Base-by-base conservation (phyloP, 1,284 basidiomycete species). In the Ceratobasidium sp. region DNA sequence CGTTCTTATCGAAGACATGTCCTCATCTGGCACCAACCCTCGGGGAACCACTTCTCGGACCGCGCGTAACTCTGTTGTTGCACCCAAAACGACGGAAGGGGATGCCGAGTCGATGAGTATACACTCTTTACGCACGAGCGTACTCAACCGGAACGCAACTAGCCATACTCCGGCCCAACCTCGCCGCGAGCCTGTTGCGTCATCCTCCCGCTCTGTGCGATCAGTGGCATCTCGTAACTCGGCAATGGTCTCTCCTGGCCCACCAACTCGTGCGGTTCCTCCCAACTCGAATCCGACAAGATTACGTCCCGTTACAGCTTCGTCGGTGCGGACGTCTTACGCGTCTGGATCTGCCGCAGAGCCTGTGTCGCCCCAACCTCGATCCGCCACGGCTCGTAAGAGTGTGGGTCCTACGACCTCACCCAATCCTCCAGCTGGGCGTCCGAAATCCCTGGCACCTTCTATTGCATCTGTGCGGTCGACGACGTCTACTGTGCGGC, bases 1-100 rank as follows among this genome's bases (percentile, higher is more conserved):
- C 75, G 85, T 94, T 1, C 81, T 87, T 0, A 77, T 88, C 2
- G 88, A 91, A 54, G 93, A 96, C 22, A 70, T 53, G 38, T 38
- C 50, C 27, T 2, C 42, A 22, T 38, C 42, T 20, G 43, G 40
- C 43, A n/a, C 43, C 42, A 40, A 42, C 12, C 56, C 45, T 47
- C 62, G 40, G 22, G 68, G 70, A 20, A 56, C 58, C 75, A 77
- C 80, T 35, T 71, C 75, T 7, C 75, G 74, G 17, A 72, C 73
- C 10, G 75, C 73, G 53, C 74, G 73, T n/a, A 72, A 73, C 5
- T 65, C 62, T 15, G 27, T 54, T 20, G 20, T 73, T 42, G 25
- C 53, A 50, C 56, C 71, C 43, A 56, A 73, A 31, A n/a, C n/a
- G 54, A 69, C 74, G 7, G 79, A 82, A 31, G 77, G 77, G 25